Base-by-base conservation (phyloP, 2,329 filamentous ascomycete species). In the Fonsecaea monophora region DNA sequence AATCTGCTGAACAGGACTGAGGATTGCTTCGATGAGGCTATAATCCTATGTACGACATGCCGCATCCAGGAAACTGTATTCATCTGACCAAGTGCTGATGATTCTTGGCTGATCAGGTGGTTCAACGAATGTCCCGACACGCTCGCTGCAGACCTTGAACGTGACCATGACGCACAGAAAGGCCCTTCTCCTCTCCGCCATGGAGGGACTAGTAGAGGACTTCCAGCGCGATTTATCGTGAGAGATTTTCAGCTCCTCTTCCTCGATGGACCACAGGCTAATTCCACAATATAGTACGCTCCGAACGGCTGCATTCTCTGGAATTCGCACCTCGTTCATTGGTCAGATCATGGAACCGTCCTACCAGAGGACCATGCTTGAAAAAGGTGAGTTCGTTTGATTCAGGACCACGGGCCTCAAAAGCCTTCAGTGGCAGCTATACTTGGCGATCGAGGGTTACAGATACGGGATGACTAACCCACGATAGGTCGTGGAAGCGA, bases 291-390 rank as follows among this genome's bases (percentile, higher is more conserved):
- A 30, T 32, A 62, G 60, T 3, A 55, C 55, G 32, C 60, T 62
- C 15, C 30, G 35, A 10, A 62, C 60, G n/a, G 60, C 54, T 53
- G 45, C 48, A 3, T 62, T 32, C 18, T 50, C 60, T 9, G 60
- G 60, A 34, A 62, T 62, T 62, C 60, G 50, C 60, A 62, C n/a
- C 60, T 62, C 60, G 12, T 62, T 62, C 48, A 54, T 55, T 10
- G 60, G 60, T 32, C 60, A 55, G 13, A 8, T n/a, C n/a, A 62
- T 62, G 60, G 50, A 62, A 32, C 4, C 9, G 21, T 55, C 35
- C 8, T 62, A 62, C 35, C 42, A 55, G 35, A 53, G 10, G 13
- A 37, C 45, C 50, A 35, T 30, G 25, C 32, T 18, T 1, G 48
- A 55, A 7, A 8, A 13, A 7, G 60, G 60, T 62, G 6, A 62